A percentile compares a stretch with the other conserved stretches of the same genome.
These are phyloP conservation scores for Phytophthora pistaciae DNA, from an alignment of 352 stramenopile species.

Conservation along the genomic window DNA sequence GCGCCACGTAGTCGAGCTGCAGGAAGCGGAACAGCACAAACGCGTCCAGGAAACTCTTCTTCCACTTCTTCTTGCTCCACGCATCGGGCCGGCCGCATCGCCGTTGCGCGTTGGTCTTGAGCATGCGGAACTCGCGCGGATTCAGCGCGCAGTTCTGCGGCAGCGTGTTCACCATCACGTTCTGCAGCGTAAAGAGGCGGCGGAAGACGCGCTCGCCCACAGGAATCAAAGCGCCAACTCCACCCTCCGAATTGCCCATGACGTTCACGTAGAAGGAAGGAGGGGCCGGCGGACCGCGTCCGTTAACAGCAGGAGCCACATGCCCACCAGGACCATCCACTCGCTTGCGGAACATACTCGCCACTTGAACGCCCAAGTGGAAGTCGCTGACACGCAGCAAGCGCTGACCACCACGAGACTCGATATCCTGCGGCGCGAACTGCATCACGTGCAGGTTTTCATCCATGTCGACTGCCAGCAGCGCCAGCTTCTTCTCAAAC, in stretches of 20 bases:
- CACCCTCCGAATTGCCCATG: constrained; percentile 83
- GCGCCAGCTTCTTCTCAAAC: constrained; percentile 75
- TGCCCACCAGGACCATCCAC: constrained; percentile 29
- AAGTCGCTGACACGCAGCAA: constrained; percentile 86
- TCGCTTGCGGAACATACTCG: constrained; percentile 85
- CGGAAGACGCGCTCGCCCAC: constrained; percentile 86
- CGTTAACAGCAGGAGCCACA: constrained; percentile 22
- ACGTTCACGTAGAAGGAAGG: constrained; percentile 74
- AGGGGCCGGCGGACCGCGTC: constrained; percentile 8
- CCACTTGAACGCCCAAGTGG: constrained; percentile 81
- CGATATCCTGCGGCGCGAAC: constrained; percentile 86
- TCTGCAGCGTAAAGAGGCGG: constrained; percentile 89
- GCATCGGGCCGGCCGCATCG: constrained; percentile 73
- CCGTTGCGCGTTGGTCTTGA: constrained; percentile 75
- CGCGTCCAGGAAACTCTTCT: constrained; percentile 89
- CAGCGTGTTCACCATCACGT: constrained; percentile 91
- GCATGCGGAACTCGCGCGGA: constrained; percentile 83
- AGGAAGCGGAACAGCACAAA: constrained; percentile 86
- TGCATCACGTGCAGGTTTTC: constrained; percentile 91
- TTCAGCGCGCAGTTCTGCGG: constrained; percentile 89
- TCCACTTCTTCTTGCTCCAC: constrained; percentile 91
- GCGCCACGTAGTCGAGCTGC: constrained; percentile 85
- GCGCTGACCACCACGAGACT: constrained; percentile 84
- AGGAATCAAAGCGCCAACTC: constrained; percentile 77
- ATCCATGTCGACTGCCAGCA: constrained; percentile 85